Conservation (phyloP, 768 basidiomycete genomes). For the Pleurotus eryngii region DNA sequence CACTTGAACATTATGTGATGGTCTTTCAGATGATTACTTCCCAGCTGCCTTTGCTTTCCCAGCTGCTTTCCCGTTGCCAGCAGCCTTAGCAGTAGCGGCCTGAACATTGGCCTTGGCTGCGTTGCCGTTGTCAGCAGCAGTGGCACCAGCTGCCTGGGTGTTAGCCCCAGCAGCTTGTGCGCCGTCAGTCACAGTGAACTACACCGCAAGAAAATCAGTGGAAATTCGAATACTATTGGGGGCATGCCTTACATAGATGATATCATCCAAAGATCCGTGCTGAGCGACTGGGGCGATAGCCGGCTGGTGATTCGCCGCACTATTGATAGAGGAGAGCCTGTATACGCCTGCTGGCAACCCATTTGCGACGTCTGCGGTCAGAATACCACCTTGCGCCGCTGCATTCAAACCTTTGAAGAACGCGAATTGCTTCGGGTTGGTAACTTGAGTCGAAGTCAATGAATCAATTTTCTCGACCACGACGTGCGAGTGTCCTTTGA, state of each 20-base stretch:
- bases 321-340: constrained; percentile 55
- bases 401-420: constrained; percentile 58
- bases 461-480: constrained; percentile 49
- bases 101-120: not conserved
- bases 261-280: constrained; percentile 60
- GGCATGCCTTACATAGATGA: constrained; percentile 46
- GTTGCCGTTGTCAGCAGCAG: constrained; percentile 22
- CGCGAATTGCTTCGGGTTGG: constrained; percentile 48
- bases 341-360: constrained; percentile 62
- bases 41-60: not conserved
- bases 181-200: constrained; percentile 33
- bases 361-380: constrained; percentile 46
- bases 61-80: constrained; percentile 29
- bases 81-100: constrained; percentile 10
- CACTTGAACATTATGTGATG: not conserved
- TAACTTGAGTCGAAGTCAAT: constrained; percentile 40
- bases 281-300: constrained; percentile 57
- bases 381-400: constrained; percentile 42
- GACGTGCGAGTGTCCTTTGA: constrained; percentile 59
- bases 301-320: constrained; percentile 57
- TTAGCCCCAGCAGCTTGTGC: constrained; percentile 23
- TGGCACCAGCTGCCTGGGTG: constrained; percentile 12
- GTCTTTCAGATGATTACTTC: not conserved
- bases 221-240: not conserved
- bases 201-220: not conserved